These are phyloP conservation scores for Drechslerella dactyloides DNA, from an alignment of 2,329 filamentous ascomycete species.

Conservation along the genomic window DNA sequence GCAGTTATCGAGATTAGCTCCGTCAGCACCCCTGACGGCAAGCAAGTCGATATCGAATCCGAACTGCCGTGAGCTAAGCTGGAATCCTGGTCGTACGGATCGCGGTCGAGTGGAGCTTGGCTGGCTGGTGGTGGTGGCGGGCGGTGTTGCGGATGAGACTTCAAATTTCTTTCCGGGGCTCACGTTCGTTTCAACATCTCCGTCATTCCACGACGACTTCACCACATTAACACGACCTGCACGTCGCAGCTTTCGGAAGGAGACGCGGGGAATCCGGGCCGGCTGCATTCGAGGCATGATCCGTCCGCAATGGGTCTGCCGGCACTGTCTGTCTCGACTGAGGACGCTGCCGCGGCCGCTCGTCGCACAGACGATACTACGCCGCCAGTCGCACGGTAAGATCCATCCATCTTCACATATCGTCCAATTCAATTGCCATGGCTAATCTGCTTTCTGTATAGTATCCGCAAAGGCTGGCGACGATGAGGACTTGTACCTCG, in stretches of 20 bases:
- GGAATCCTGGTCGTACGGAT: too few species aligned
- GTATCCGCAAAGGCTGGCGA: slow-evolving; percentile 12
- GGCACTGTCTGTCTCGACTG: slow-evolving; percentile 34
- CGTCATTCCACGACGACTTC: background rate
- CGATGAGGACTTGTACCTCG: slow-evolving; percentile 40
- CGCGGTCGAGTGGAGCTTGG: background rate
- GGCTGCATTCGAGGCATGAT: slow-evolving; percentile 47
- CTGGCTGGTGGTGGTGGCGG: background rate
- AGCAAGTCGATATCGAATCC: too few species aligned
- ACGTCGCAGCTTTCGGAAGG: background rate
- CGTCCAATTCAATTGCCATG: background rate
- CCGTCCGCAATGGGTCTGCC: slow-evolving; percentile 50
- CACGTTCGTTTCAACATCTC: background rate
- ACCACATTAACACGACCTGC: background rate
- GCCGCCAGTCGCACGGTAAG: slow-evolving; percentile 36
- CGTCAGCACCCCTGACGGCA: too few species aligned
- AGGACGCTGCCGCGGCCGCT: slow-evolving; percentile 4
- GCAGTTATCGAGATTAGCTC: too few species aligned
- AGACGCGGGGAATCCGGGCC: background rate
- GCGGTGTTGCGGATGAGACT: slow-evolving; percentile 4
- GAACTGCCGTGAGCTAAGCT: too few species aligned
- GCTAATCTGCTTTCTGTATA: slow-evolving; percentile 13
- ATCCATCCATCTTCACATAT: background rate
- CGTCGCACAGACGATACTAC: slow-evolving; percentile 20
- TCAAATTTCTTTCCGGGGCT: slow-evolving; percentile 25